Conservation (phyloP, 345 rosid genomes). For the Syzygium oleosum region DNA sequence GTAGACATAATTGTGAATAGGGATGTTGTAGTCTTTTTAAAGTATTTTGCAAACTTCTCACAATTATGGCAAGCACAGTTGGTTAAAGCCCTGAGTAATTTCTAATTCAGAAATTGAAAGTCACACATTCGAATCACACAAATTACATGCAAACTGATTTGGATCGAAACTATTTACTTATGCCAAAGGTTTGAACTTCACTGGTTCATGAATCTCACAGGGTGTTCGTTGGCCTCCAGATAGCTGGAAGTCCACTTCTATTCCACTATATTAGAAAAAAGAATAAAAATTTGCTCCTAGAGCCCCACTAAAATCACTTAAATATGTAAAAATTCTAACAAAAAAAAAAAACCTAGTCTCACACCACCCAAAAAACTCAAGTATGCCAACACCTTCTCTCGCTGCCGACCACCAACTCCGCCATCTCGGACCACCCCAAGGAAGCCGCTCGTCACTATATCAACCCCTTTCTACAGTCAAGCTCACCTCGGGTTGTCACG, state of each 20-base stretch:
- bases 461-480: neutral
- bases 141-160: neutral
- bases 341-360: neutral
- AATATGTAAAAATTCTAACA: neutral
- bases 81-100: neutral
- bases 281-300: neutral
- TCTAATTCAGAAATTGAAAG: neutral
- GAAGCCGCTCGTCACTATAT: neutral
- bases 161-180: neutral
- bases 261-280: neutral
- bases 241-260: neutral
- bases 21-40: neutral
- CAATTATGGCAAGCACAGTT: neutral
- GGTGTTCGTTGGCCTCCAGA: neutral
- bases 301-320: neutral
- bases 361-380: neutral
- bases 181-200: neutral
- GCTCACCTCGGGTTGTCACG: neutral
- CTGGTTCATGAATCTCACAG: neutral
- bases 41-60: neutral
- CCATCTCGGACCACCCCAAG: neutral
- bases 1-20: neutral
- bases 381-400: neutral
- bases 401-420: neutral
- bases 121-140: rapidly evolving